Base-by-base conservation (phyloP, 306 rosid species). In the Cucumis hystrix region DNA sequence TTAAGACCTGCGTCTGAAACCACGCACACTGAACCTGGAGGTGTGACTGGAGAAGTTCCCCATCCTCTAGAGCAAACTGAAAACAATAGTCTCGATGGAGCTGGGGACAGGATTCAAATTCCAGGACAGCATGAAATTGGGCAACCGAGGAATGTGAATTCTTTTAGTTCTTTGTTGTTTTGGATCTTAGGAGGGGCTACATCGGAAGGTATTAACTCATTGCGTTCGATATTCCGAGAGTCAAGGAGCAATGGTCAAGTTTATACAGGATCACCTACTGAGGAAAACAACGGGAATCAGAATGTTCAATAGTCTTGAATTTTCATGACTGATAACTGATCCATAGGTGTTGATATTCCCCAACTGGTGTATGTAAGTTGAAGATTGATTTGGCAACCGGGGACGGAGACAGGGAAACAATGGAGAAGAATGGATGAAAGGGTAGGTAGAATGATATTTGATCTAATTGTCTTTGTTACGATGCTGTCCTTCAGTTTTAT, bases 141-240 rank as follows among this genome's bases (percentile, higher is more conserved):
- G 75, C 87, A 88, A 84, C 92, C 96, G 0, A 94, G 97, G 33
- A 63, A 86, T 72, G 88, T 86, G 88, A 92, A 83, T 79, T 86
- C 93, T 17, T 89, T 95, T 83, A 89, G 98, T 79, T 95, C 99
- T 72, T 83, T 96, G 84, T 81, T 95, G 81, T 62, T 96, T 79
- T 87, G 96, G 96, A 91, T 96, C 81, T 82, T 96, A 76, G 98
- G 98, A 76, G 98, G 98, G 49, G 98, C 91, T 77, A 85, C 99
- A 67, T 87, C 97, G 10, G 97, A 96, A 87, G 92, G 98, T 80
- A 89, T 84, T 54, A 96, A 86, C 90, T 89, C 97, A 0, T 85
- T 95, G 67, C 87, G 89, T 69, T 92, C 99, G 65, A 88, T 96
- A 86, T 91, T 96, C 89, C 88, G 99, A 87, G 97, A 95, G 82